Percentiles rank a stretch among this genome's conserved stretches.
phyloP scores from a whole-genome alignment of 306 rosid species.

The Pterocarpus santalinus region DNA sequence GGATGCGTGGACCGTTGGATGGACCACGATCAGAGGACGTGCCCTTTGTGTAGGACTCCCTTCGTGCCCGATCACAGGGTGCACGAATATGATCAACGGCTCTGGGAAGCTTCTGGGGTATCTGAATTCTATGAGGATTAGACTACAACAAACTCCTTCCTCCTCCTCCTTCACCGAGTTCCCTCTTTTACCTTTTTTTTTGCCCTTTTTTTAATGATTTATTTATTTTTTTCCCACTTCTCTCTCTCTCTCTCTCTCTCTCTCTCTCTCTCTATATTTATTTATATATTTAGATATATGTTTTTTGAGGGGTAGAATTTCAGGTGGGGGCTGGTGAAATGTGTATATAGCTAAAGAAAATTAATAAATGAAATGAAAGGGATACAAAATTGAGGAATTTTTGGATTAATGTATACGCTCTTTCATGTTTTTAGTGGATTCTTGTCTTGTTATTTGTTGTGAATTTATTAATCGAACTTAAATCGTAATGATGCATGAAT shows the following conservation, averaged over 20 bases:
- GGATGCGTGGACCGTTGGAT: constrained; percentile 94
- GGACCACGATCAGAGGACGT: constrained; percentile 90
- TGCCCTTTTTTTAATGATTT: not conserved
- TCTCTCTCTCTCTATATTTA: not conserved
- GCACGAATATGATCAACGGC: constrained; percentile 72
- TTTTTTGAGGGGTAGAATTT: not conserved
- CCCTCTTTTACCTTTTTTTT: constrained; percentile 40
- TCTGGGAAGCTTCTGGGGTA: constrained; percentile 71
- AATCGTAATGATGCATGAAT: no score
- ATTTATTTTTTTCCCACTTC: not conserved
- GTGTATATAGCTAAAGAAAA: constrained; percentile 44
- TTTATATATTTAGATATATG: not conserved
- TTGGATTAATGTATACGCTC: constrained; percentile 3
- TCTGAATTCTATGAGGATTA: constrained; percentile 52
- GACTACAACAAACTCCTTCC: constrained; percentile 41
- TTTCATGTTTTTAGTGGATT: not conserved
- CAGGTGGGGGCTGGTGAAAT: not conserved
- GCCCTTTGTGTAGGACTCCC: constrained; percentile 86
- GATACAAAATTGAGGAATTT: not conserved
- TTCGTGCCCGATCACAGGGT: constrained; percentile 70
- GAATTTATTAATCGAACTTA: no score
- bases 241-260: not conserved
- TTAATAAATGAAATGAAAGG: not conserved
- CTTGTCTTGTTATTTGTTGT: not conserved
- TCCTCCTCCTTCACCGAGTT: not conserved